Evolutionary conservation across 306 rosid species (phyloP).

Genomic region (Clitoria ternatea): DNA sequence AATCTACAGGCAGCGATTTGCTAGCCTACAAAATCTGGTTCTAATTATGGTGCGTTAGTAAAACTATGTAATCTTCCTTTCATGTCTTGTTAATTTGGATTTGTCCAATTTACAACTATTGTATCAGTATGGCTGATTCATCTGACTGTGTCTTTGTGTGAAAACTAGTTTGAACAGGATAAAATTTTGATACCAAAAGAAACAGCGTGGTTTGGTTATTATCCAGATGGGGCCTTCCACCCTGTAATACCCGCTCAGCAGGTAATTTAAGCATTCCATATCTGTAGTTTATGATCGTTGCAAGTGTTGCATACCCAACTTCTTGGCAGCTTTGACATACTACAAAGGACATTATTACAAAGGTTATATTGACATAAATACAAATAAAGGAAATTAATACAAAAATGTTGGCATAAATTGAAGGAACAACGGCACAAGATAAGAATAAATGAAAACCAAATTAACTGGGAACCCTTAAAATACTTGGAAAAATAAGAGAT

Average conservation of each 20-base stretch:
- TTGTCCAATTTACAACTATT: background rate
- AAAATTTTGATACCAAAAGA: constrained; percentile 58
- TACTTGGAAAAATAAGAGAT: too few relatives aligned
- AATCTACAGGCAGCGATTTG: constrained; percentile 61
- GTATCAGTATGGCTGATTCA: background rate
- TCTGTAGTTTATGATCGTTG: background rate
- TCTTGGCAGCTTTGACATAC: background rate
- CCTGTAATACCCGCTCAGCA: constrained; percentile 51
- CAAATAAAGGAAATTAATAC: too few relatives aligned
- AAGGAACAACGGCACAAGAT: background rate
- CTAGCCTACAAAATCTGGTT: constrained; percentile 71
- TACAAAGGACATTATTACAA: background rate
- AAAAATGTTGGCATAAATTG: too few relatives aligned
- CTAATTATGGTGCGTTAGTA: constrained; percentile 72
- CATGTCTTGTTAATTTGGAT: background rate
- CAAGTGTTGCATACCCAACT: background rate
- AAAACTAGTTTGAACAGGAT: constrained; percentile 59
- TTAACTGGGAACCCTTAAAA: background rate
- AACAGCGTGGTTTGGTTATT: constrained; percentile 78
- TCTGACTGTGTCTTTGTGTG: constrained; percentile 11
- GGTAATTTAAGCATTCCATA: constrained; percentile 36
- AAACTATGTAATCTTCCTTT: constrained; percentile 13
- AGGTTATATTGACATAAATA: too few relatives aligned
- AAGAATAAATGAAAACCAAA: background rate
- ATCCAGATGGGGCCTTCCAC: constrained; percentile 53